Evolutionary conservation across 371 early-diverging fungal genomes (phyloP), one percentile per base, ranked within the genome.

Genomic region (Mortierella sp.): DNA sequence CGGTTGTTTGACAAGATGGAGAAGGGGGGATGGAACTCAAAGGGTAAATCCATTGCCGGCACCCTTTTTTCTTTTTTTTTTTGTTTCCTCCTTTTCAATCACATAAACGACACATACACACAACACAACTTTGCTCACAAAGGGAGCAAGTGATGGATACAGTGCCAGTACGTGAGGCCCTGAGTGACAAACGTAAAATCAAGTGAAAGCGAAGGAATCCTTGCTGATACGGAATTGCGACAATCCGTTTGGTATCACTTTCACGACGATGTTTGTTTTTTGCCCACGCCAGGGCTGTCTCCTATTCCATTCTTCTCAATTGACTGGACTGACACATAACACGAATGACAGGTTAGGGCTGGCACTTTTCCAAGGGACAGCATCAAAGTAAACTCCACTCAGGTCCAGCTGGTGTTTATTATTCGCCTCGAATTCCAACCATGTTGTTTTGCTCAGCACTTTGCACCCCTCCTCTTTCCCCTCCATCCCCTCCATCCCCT

Each of bases 41-140:
- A 57, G 77, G 78, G 73, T 73, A 72, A 78, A 78, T 78, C 78
- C 72, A 72, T 50, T 78, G 73, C 72, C 78, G 78, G 72, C 14
- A 50, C 70, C 60, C 55, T 48, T 65, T 71, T 47, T 70, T 45
- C 45, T 44, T 9, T 70, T 44, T 2, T 26, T 45, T 14, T 26
- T 9, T 48, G 9, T 13, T 14, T 50, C 50, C 50, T 16, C 50
- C 16, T 16, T 50, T 3, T 50, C 50, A 3, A 16, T 50, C 26
- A 47, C 14, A 47, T 16, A 19, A 71, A 47, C 47, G 16, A n/a
- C 26, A 7, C 26, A n/a, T 11, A 44, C 10, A 70, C 2, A 68
- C 45, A 26, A 44, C 38, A 16, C 2, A 60, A 16, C 34, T 63
- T 63, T 63, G 63, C 63, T 63, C 63, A 63, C 63, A 63, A 19